phyloP scores from a whole-genome alignment of 2,329 filamentous ascomycete species.

The Cadophora gregata region DNA sequence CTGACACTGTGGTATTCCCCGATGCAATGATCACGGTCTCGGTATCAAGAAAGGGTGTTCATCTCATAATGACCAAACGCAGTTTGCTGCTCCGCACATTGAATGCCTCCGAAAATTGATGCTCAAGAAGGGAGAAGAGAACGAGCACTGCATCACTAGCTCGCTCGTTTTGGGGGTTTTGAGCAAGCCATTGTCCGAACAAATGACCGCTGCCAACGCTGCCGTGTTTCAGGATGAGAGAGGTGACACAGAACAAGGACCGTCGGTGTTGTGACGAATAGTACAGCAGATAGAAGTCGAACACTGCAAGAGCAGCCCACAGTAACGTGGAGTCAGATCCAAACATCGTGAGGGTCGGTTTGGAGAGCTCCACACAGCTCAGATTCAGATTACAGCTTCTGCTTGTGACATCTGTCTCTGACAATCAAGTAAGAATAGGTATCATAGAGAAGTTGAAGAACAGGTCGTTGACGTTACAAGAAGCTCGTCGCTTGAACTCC shows the following conservation, averaged over 20 bases:
- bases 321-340: not conserved
- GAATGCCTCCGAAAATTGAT: not conserved
- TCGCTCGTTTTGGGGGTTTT: too few species aligned
- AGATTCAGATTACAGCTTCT: too few species aligned
- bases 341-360: not conserved
- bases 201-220: not conserved
- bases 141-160: not conserved
- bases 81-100: not conserved
- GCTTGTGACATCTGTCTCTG: too few species aligned
- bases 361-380: not conserved
- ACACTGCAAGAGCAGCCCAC: not conserved
- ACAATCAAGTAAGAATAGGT: too few species aligned
- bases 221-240: conserved; percentile 3
- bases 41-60: not conserved
- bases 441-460: not conserved
- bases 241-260: not conserved
- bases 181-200: not conserved
- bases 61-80: not conserved
- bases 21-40: not conserved
- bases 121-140: not conserved
- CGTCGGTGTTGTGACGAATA: conserved; percentile 2
- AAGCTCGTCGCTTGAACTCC: not conserved
- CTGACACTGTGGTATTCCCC: not conserved
- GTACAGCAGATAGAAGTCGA: not conserved
- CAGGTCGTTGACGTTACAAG: not conserved